phyloP scores from a whole-genome alignment of 208 protist genomes.

The Trypanosoma brucei region DNA sequence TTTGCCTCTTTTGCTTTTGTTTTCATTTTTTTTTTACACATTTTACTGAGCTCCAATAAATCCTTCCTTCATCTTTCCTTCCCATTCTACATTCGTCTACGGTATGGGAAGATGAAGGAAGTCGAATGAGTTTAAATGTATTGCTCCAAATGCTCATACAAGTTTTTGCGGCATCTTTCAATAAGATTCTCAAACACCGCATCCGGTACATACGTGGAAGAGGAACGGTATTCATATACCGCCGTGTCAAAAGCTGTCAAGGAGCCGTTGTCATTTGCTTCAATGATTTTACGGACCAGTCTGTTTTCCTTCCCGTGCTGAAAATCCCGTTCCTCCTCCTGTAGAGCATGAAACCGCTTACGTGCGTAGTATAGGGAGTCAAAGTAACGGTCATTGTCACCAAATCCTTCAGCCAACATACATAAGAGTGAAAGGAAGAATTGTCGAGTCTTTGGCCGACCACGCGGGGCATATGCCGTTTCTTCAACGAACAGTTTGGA shows the following conservation, averaged over 20 bases:
- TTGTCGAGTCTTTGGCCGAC: constrained; percentile 40
- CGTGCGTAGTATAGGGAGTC: constrained; percentile 60
- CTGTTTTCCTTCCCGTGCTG: constrained; percentile 74
- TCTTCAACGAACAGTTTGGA: constrained; percentile 45
- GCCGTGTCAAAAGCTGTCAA: constrained; percentile 63
- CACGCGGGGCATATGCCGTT: constrained; percentile 21
- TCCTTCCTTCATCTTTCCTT: no score
- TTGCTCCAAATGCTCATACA: constrained; percentile 71
- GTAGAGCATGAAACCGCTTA: constrained; percentile 56
- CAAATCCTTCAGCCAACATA: constrained; percentile 49
- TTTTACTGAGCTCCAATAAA: no score
- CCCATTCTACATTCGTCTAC: no score
- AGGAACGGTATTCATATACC: constrained; percentile 53
- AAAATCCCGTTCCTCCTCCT: constrained; percentile 58
- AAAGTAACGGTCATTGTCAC: constrained; percentile 51
- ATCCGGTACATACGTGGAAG: constrained; percentile 37
- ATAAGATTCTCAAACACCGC: constrained; percentile 47
- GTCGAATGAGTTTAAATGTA: constrained; percentile 29
- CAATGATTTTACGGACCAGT: constrained; percentile 45
- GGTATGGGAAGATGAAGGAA: no score
- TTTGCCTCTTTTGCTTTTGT: no score
- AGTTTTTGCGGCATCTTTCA: constrained; percentile 48
- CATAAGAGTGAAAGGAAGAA: constrained; percentile 56
- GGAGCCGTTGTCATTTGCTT: constrained; percentile 50
- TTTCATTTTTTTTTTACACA: no score